These are phyloP conservation scores for Zoysia pacifica DNA, from an alignment of 176 grass and related monocot genomes.

Conservation along the genomic window DNA sequence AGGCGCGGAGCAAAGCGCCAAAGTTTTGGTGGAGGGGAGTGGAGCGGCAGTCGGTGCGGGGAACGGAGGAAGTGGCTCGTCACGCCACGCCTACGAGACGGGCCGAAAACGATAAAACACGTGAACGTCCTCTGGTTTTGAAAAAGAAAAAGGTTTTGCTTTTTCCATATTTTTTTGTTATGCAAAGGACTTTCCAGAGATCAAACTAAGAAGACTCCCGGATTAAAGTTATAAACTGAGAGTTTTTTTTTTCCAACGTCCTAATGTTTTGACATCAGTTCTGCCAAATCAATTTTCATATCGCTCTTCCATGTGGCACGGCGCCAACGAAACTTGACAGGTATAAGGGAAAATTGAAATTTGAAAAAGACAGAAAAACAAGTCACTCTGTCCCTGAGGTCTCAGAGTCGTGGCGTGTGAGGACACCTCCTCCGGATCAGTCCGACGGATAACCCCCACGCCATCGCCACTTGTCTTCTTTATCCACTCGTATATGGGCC, in stretches of 20 bases:
- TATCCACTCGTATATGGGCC: neutral
- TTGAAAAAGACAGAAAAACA: neutral
- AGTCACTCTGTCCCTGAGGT: neutral
- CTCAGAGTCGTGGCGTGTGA: neutral
- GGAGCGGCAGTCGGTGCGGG: neutral
- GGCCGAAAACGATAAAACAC: no score
- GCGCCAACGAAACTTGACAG: neutral
- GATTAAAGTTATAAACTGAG: no score
- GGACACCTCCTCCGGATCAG: constrained; percentile 5
- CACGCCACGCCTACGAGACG: no score
- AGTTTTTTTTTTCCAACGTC: no score
- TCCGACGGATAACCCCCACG: neutral
- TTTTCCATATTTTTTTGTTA: no score
- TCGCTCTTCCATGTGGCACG: neutral
- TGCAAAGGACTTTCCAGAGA: no score
- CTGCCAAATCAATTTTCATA: no score
- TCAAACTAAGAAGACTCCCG: no score
- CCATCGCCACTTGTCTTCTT: neutral
- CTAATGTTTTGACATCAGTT: no score
- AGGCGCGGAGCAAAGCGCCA: neutral
- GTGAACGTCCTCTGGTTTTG: no score
- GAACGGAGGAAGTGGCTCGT: no score
- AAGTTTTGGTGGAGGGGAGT: neutral
- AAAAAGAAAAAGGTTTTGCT: no score
- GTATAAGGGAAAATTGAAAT: neutral